Evolutionary conservation across 148 eudicot species (phyloP), one percentile per base, ranked within the genome.

Genomic region (Salicornia ramosissima): DNA sequence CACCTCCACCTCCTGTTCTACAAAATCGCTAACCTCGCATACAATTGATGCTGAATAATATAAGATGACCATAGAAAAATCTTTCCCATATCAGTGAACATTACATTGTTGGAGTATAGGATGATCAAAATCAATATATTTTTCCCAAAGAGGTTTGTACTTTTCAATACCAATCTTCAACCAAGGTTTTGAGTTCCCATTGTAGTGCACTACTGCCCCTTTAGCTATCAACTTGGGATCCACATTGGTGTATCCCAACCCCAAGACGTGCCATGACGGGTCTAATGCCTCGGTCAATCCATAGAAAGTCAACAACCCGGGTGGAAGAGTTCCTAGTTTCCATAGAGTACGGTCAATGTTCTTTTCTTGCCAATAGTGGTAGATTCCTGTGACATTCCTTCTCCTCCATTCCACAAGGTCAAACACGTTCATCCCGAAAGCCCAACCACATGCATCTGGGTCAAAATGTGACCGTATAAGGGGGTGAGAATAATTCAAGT

Each of bases 391-490:
- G 39, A 90, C 96, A 60, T 90, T 84, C 70, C 87, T 86, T 69
- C 83, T 81, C 78, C 96, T 83, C 96, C 96, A 90, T 78, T 90
- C 86, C 24, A 87, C 90, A 70, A 90, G 72, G 66, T 90, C 96
- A 58, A 90, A 90, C 49, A 90, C 86, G 36, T 90, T 90, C 96
- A 90, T 90, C 68, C 96, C 96, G 61, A 87, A 90, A 10, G 96
- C 96, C 96, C 96, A 90, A 50, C 96, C 96, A 74, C 96, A 90
- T 25, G 96, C 96, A 80, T 90, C 96, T 0, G 92, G 96, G 63
- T 90, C 92, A 75, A 90, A 90, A 82, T 90, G 92, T 45, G 92
- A 73, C 30, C 87, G 79, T 45, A 90, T 90, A 30, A 90, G 85
- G 31, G 96, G 96, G 79, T 90, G 96, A 33, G 96, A 87, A 73